Conservation (phyloP, 1,284 basidiomycete genomes). For the Ceratobasidium papillatum region DNA sequence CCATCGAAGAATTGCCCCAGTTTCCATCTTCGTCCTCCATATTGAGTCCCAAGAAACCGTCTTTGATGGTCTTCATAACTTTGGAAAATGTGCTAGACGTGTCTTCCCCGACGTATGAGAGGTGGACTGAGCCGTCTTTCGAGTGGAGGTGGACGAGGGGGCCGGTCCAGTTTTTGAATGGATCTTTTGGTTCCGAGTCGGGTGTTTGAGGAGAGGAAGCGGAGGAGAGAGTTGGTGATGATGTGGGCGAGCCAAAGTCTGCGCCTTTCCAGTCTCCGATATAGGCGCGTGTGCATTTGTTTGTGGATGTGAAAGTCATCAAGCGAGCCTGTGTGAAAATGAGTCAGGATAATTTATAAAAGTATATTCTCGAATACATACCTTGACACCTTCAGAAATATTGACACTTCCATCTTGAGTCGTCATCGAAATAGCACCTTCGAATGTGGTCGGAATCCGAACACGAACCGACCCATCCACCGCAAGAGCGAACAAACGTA, state of each 20-base stretch:
- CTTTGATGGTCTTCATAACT: constrained; percentile 31
- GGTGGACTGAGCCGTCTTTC: constrained; percentile 20
- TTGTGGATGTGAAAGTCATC: constrained; percentile 17
- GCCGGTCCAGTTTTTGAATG: constrained; percentile 33
- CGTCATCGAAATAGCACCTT: constrained; percentile 35
- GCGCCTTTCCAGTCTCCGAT: constrained; percentile 32
- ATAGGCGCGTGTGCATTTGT: constrained; percentile 19
- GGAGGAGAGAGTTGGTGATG: background rate
- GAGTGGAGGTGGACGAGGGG: constrained; percentile 15
- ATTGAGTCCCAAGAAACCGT: constrained; percentile 8
- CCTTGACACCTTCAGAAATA: constrained; percentile 31
- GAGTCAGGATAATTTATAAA: background rate
- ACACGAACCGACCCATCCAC: constrained; percentile 31
- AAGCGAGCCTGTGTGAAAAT: background rate
- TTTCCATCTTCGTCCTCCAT: constrained; percentile 6
- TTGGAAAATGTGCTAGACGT: constrained; percentile 34
- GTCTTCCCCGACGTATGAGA: constrained; percentile 26
- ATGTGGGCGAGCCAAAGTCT: constrained; percentile 17
- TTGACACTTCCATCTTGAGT: constrained; percentile 22
- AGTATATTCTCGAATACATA: background rate
- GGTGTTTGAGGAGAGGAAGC: background rate
- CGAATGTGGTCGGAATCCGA: constrained; percentile 23
- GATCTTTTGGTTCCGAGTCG: constrained; percentile 8
- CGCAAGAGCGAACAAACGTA: constrained; percentile 24
- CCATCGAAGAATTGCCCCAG: background rate